Base-by-base conservation (phyloP, 306 rosid species). In the Sicyos baderoa region DNA sequence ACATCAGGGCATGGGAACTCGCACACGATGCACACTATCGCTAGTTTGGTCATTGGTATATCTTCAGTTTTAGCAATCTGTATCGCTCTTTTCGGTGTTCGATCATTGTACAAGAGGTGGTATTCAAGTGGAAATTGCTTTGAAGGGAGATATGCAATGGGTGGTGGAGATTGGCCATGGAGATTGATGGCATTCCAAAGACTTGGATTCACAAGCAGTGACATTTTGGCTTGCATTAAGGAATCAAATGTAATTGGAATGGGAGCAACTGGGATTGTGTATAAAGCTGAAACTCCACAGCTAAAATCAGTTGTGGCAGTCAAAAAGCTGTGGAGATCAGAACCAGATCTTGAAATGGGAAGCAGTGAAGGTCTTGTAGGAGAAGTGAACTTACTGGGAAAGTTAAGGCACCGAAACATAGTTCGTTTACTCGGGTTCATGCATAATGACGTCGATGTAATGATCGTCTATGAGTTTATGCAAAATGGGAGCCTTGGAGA, bases 131-230 rank as follows among this genome's bases (percentile, higher is more conserved):
- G 99, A 18, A 76, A 78, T 53, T 88, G 94, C 84, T 79, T 88
- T 35, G 74, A 58, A 62, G 95, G 82, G 69, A 84, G 79, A 51
- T 86, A 81, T 56, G 90, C 76, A 60, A 86, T 80, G 76, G 86
- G 91, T 70, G 73, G 79, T 68, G 89, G 89, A 77, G 91, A 88
- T 80, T 90, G 99, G 99, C 97, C 99, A 2, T 93, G 97, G 99
- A 81, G 96, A 83, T 76, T 93, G 79, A 82, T 90, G 90, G 86
- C 87, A 71, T 93, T 90, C 81, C 96, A 90, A 70, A 86, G 99
- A 80, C 91, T 93, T 74, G 78, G 84, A 32, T 93, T 93, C 75
- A 82, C 87, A 59, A 88, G 86, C 29, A 67, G 79, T 25, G 97
- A 90, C 76, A 88, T 93, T 79, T 82, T 93, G 72, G 85, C 94